Evolutionary conservation across 192 early-diverging fungal species (phyloP).

Genomic region (Coemansia sp.): DNA sequence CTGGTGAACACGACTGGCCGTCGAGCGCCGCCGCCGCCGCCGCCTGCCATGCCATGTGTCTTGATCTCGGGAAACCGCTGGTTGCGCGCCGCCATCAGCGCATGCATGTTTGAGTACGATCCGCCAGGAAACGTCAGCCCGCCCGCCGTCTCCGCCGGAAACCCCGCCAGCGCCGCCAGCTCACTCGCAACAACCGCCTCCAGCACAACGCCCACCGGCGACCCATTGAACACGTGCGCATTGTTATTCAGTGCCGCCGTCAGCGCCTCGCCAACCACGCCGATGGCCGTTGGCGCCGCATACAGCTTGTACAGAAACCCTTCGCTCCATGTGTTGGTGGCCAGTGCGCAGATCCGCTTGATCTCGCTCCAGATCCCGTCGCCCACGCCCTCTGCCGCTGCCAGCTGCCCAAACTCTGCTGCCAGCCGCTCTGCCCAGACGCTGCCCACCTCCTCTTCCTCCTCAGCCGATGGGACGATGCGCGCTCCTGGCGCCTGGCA

Average conservation of each 20-base stretch:
- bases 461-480: neutral
- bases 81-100: constrained; percentile 75
- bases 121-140: constrained; percentile 78
- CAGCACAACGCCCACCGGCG: constrained; percentile 70
- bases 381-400: neutral
- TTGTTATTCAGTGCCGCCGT: constrained; percentile 75
- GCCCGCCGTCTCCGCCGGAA: constrained; percentile 43
- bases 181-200: constrained; percentile 61
- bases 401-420: neutral
- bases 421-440: neutral
- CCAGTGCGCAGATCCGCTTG: constrained; percentile 13
- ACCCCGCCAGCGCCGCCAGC: constrained; percentile 30
- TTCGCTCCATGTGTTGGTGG: constrained; percentile 62
- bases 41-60: constrained; percentile 45
- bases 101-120: constrained; percentile 72
- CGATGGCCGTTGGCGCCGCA: constrained; percentile 72
- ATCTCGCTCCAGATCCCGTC: constrained; percentile 40
- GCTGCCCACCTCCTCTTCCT: neutral
- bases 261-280: constrained; percentile 70
- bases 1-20: constrained; percentile 70
- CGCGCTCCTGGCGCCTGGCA: constrained; percentile 6
- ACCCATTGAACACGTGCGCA: constrained; percentile 73
- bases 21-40: constrained; percentile 9
- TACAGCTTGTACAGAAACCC: constrained; percentile 84
- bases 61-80: constrained; percentile 63